These are phyloP conservation scores for Acacia pycnantha DNA, from an alignment of 331 rosid species.

Conservation along the genomic window DNA sequence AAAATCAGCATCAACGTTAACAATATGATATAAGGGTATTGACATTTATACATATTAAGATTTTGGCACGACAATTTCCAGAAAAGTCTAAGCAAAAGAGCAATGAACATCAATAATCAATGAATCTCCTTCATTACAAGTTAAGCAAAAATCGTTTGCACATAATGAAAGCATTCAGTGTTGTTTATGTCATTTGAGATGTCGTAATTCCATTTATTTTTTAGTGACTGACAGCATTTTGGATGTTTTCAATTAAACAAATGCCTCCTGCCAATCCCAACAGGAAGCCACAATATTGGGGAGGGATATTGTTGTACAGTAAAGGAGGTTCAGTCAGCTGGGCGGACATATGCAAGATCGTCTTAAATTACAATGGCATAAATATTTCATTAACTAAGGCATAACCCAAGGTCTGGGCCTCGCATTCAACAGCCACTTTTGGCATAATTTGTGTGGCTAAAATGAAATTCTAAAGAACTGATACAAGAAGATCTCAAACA, in stretches of 20 bases:
- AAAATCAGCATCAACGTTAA: not conserved
- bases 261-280: not conserved
- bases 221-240: not conserved
- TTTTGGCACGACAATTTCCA: not conserved
- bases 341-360: not conserved
- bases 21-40: not conserved
- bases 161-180: not conserved
- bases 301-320: not conserved
- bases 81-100: not conserved
- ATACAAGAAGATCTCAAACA: not conserved
- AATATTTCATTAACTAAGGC: not conserved
- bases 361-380: not conserved
- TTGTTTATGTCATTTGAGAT: not conserved
- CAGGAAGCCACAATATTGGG: not conserved
- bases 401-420: not conserved
- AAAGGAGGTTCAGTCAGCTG: not conserved
- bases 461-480: not conserved
- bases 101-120: not conserved
- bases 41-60: not conserved
- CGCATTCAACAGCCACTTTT: not conserved
- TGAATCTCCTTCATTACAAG: not conserved
- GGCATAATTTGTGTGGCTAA: not conserved
- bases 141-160: not conserved
- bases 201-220: not conserved
- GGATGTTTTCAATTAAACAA: not conserved